Evolutionary conservation across 192 early-diverging fungal genomes (phyloP), one percentile per base, ranked within the genome.

Genomic region (Dissophora ornata): DNA sequence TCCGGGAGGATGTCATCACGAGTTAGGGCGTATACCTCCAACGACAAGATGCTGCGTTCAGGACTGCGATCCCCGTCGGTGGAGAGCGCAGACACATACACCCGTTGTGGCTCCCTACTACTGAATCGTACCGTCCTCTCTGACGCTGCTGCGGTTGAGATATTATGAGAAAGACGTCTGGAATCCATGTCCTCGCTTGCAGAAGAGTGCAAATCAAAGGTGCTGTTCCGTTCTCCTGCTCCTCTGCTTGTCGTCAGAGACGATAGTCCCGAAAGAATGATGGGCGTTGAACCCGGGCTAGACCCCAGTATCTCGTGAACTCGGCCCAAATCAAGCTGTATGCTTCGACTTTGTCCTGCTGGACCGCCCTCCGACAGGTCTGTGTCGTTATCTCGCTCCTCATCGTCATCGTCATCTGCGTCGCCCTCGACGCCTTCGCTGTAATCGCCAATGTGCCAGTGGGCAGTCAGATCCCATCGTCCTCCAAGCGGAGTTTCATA

Each of bases 371-470:
- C 70, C 21, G 62, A 74, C 16, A 65, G 8, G 33, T 75, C 71
- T 3, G 71, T 75, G 28, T 66, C 71, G 13, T 60, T 52, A 12
- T 46, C 62, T 1, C 49, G 55, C 22, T 75, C 71, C 32, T 75
- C 62, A 21, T 66, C 71, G 42, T 75, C 71, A n/a, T 75, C 62
- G 30, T 65, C 63, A 42, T 75, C 71, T 2, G 48, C 63, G 48
- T 75, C 71, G 11, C 61, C 70, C 40, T 65, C 70, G 3, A 71
- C 69, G 2, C 70, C 70, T 48, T 73, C 70, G 15, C 62, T 59
- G 32, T 73, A 64, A 15, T 73, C 70, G 18, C 45, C 70, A 28
- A 71, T 45, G 11, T 62, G 61, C 71, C 71, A 65, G 22, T 75
- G 71, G 3, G 63, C 56, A 24, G 63, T 33, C 42, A 66, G 19